A percentile compares a stretch with the other conserved stretches of the same genome.
Conservation (phyloP, 495 filamentous ascomycete genomes). For the Hyaloscypha variabilis region DNA sequence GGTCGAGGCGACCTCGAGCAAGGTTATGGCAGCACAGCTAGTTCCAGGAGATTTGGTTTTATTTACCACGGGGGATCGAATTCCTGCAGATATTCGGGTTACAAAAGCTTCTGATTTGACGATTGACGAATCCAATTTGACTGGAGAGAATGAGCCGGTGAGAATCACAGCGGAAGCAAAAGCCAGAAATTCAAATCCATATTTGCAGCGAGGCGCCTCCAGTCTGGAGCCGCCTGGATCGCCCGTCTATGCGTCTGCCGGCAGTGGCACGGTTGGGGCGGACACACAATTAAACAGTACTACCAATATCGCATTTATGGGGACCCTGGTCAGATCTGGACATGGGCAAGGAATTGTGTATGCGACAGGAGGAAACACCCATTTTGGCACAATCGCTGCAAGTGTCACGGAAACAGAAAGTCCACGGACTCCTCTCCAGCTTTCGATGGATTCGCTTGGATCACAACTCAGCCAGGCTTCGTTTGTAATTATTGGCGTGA, state of each 20-base stretch:
- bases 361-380: slow-evolving; percentile 86
- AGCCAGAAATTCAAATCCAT: slow-evolving; percentile 14
- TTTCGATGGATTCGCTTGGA: slow-evolving; percentile 96
- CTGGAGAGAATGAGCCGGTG: slow-evolving; percentile 94
- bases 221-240: slow-evolving; percentile 48
- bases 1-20: slow-evolving; percentile 73
- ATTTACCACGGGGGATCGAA: slow-evolving; percentile 93
- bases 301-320: slow-evolving; percentile 95
- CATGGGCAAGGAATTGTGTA: slow-evolving; percentile 95
- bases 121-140: slow-evolving; percentile 97
- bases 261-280: slow-evolving; percentile 62
- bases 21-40: slow-evolving; percentile 81
- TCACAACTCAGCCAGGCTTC: slow-evolving; percentile 95
- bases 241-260: slow-evolving; percentile 62
- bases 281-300: slow-evolving; percentile 53
- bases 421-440: slow-evolving; percentile 87
- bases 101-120: slow-evolving; percentile 84
- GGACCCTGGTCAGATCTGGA: slow-evolving; percentile 93
- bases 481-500: slow-evolving; percentile 91
- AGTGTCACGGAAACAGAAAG: slow-evolving; percentile 93
- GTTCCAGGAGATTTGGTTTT: slow-evolving; percentile 91
- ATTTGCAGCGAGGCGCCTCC: slow-evolving; percentile 40
- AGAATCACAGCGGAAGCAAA: slow-evolving; percentile 68
- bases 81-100: slow-evolving; percentile 95
- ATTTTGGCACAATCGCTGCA: slow-evolving; percentile 95